These are phyloP conservation scores for Citrus mangshanensis DNA, from an alignment of 345 rosid species.

Conservation along the genomic window DNA sequence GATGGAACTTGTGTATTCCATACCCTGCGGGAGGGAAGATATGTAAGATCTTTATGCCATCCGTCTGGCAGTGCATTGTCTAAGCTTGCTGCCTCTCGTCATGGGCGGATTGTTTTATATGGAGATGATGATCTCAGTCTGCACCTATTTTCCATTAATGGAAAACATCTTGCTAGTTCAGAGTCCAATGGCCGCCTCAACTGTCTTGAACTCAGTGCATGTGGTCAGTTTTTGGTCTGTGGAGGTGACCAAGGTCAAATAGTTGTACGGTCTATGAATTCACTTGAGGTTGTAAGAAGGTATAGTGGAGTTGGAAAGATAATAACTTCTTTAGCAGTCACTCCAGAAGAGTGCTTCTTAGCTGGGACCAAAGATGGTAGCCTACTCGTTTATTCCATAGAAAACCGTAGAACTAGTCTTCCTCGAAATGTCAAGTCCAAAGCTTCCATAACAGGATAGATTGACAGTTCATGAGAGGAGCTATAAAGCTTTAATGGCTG, in stretches of 20 bases:
- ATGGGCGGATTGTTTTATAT: slow-evolving; percentile 74
- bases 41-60: slow-evolving; percentile 78
- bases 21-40: slow-evolving; percentile 86
- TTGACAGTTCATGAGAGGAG: slow-evolving; percentile 11
- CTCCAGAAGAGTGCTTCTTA: slow-evolving; percentile 89
- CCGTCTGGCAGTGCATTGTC: slow-evolving; percentile 84
- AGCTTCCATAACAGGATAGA: slow-evolving; percentile 38
- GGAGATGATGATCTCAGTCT: slow-evolving; percentile 92
- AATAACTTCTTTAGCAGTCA: slow-evolving; percentile 73
- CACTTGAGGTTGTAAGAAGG: slow-evolving; percentile 73
- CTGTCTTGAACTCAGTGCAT: slow-evolving; percentile 79
- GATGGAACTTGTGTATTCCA: slow-evolving; percentile 95
- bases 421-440: slow-evolving; percentile 52
- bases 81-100: slow-evolving; percentile 81
- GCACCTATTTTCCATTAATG: slow-evolving; percentile 85
- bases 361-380: slow-evolving; percentile 95
- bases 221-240: slow-evolving; percentile 89
- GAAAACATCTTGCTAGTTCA: slow-evolving; percentile 82
- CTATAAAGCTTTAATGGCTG: slow-evolving; percentile 1
- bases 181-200: slow-evolving; percentile 94
- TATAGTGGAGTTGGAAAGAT: slow-evolving; percentile 78
- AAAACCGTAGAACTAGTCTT: slow-evolving; percentile 53
- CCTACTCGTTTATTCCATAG: slow-evolving; percentile 89
- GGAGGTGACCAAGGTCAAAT: slow-evolving; percentile 97
- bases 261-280: slow-evolving; percentile 85